A percentile compares a stretch with the other conserved stretches of the same genome.
Evolutionary conservation across 1,284 basidiomycete genomes (phyloP).

Genomic region (Sporisorium iseilematis-ciliati): DNA sequence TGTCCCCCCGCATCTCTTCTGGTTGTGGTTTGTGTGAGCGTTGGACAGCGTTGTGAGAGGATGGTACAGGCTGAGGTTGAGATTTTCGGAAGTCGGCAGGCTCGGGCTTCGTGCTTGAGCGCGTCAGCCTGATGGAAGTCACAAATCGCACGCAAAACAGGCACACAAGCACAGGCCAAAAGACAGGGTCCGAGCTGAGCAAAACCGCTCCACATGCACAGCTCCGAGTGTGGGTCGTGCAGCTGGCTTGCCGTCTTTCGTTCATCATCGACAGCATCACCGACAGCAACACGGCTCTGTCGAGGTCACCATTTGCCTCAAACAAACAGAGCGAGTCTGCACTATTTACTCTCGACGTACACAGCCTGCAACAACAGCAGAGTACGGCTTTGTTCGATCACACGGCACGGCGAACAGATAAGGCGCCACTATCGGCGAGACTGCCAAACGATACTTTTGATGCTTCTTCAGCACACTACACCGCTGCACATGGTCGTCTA

Average conservation of each 20-base stretch:
- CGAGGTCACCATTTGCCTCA: neutral
- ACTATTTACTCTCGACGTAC: neutral
- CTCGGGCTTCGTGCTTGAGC: neutral
- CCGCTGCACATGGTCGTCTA: neutral
- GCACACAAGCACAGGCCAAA: no score
- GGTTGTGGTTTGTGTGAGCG: neutral
- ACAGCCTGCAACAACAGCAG: neutral
- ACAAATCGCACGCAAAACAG: neutral
- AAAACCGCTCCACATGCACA: slow-evolving; percentile 14
- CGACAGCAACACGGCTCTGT: neutral
- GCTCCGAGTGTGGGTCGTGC: slow-evolving; percentile 14
- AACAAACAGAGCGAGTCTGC: neutral
- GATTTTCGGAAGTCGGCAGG: slow-evolving; percentile 11
- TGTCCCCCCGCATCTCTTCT: neutral
- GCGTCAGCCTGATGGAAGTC: slow-evolving; percentile 1
- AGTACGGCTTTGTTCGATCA: neutral
- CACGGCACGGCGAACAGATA: neutral
- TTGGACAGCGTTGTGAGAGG: slow-evolving; percentile 2
- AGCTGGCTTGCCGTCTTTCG: neutral
- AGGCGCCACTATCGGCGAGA: neutral
- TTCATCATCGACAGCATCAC: neutral
- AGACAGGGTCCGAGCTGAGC: slow-evolving; percentile 19
- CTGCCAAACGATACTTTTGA: neutral
- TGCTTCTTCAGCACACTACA: no score
- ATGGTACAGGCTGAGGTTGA: neutral